Base-by-base conservation (phyloP, 495 filamentous ascomycete species). In the Jackrogersella minutella region DNA sequence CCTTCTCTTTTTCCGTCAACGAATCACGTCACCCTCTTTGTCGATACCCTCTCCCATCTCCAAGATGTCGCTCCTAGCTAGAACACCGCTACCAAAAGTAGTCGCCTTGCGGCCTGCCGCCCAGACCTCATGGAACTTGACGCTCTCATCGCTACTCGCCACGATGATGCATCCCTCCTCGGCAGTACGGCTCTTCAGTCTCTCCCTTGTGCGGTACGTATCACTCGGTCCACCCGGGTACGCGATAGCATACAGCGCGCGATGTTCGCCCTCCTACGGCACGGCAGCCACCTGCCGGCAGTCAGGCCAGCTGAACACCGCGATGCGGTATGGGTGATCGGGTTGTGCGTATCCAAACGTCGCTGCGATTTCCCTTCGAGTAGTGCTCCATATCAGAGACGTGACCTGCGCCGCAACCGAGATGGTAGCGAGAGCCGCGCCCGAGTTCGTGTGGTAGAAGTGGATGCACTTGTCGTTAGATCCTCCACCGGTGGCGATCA, bases 41-140 rank as follows among this genome's bases (percentile, higher is more conserved):
- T 96, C 92, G 70, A 95, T 91, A 6, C 92, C 93, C 75, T 96
- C 90, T 41, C 94, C 76, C 11, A 85, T 83, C 74, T 97, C 93
- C 11, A 99, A 82, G 64, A 99, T 97, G 71, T 89, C 87, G 73
- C 93, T 97, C 3, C 93, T 91, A 19, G 91, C 93, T 33, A 97
- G 80, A 47, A 92, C 78, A 5, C 94, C 93, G 37, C 79, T 81
- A 9, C 83, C 82, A 16, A 82, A 80, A 3, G 82, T 76, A 2
- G 82, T 83, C 3, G 79, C 79, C 74, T 85, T 89, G 64, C 80
- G 83, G 9, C 84, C 80, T 11, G 88, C 86, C 11, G 82, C 82
- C 96, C 93, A 98, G 9, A 99, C 87, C 76, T 98, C 93, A 74
- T 99, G 94, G 66, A 98, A 99, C 76, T 95, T 93, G 74, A 99